Percentiles rank a stretch among this genome's conserved stretches.
phyloP scores from a whole-genome alignment of 176 grass and related monocot genomes.

The Carex myosuroides region DNA sequence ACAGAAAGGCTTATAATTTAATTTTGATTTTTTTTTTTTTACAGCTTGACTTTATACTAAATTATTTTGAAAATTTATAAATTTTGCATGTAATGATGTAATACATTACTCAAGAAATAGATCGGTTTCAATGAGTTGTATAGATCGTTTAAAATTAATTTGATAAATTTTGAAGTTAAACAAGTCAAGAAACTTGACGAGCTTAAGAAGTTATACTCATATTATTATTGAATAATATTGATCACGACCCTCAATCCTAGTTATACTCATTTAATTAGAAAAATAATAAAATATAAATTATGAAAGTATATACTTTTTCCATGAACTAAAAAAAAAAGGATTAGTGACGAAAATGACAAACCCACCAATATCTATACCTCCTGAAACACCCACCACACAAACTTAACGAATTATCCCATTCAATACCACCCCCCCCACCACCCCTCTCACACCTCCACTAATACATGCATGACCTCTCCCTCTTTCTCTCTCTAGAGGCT shows the following conservation, averaged over 20 bases:
- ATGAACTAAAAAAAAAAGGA: background rate
- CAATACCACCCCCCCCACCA: background rate
- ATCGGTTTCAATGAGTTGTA: too few relatives aligned
- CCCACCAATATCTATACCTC: constrained; percentile 20
- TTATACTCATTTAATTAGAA: too few relatives aligned
- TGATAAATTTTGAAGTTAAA: too few relatives aligned
- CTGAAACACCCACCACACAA: constrained; percentile 26
- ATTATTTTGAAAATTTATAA: too few relatives aligned
- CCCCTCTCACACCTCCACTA: background rate
- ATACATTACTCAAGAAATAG: too few relatives aligned
- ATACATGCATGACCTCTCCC: background rate
- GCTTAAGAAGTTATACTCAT: too few relatives aligned
- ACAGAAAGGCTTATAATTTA: too few relatives aligned
- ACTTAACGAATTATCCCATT: background rate
- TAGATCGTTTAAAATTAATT: too few relatives aligned
- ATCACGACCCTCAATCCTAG: background rate
- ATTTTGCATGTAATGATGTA: too few relatives aligned
- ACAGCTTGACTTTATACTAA: too few relatives aligned
- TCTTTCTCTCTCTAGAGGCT: background rate
- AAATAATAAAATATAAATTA: background rate
- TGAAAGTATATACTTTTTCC: background rate
- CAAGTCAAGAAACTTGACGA: too few relatives aligned
- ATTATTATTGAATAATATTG: background rate
- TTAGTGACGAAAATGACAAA: background rate
- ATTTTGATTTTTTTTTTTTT: too few relatives aligned